Evolutionary conservation across 2,329 filamentous ascomycete species (phyloP).

Genomic region (Exophiala xenobiotica): DNA sequence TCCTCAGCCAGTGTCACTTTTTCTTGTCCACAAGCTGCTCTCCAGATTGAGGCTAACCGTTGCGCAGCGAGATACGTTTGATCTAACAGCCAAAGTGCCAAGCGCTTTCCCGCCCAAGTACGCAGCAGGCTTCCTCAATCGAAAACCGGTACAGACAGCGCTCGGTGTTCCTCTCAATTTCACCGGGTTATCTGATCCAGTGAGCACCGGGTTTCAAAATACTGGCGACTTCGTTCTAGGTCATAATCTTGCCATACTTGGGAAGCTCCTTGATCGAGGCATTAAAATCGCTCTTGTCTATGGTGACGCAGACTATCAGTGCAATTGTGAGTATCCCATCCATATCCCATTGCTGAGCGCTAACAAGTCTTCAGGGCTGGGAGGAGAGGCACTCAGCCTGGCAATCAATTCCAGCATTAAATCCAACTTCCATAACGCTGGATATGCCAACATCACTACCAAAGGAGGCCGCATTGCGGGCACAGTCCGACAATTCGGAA

Average conservation of each 20-base stretch:
- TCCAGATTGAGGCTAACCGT: too few species aligned
- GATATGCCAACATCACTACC: conserved; percentile 48
- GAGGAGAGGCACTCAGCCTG: conserved; percentile 54
- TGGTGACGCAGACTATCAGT: conserved; percentile 55
- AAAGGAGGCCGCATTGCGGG: conserved; percentile 48
- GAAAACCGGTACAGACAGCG: conserved; percentile 56
- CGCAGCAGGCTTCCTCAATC: conserved; percentile 54
- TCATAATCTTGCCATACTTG: conserved; percentile 38
- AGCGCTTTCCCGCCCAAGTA: conserved; percentile 50
- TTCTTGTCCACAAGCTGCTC: too few species aligned
- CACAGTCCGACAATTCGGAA: conserved; percentile 43
- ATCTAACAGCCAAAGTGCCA: conserved; percentile 46
- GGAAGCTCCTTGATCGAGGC: conserved; percentile 51
- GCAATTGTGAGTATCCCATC: conserved; percentile 44
- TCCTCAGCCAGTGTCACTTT: too few species aligned
- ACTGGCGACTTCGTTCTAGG: conserved; percentile 35
- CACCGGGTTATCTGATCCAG: conserved; percentile 46
- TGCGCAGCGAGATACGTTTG: conserved; percentile 46
- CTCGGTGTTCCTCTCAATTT: conserved; percentile 63
- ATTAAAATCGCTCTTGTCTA: conserved; percentile 54
- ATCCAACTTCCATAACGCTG: conserved; percentile 49
- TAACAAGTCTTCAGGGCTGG: conserved; percentile 43
- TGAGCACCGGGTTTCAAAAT: conserved; percentile 50
- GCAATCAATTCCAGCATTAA: conserved; percentile 48
- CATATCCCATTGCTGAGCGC: background rate